Evolutionary conservation across 208 protist genomes (phyloP).

Genomic region (Acanthamoeba lenticulata): DNA sequence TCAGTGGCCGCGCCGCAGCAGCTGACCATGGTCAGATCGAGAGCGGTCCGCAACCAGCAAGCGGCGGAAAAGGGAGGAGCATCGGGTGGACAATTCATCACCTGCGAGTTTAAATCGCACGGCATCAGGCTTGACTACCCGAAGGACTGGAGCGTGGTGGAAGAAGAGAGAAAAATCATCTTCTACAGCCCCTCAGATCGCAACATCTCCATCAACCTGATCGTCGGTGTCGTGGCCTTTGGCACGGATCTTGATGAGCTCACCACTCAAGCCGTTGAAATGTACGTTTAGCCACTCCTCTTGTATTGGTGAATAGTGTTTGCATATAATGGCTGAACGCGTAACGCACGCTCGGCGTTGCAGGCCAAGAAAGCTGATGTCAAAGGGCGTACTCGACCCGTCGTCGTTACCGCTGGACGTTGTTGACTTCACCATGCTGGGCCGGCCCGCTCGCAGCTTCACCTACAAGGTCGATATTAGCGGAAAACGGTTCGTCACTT

Average conservation of each 20-base stretch:
- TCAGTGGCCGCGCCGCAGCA: background rate
- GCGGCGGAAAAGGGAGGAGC: background rate
- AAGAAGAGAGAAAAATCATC: background rate
- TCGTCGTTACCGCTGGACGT: constrained; percentile 20
- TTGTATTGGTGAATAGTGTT: background rate
- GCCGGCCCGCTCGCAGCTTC: background rate
- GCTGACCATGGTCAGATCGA: constrained; percentile 20
- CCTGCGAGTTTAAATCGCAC: background rate
- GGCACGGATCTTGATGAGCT: constrained; percentile 8
- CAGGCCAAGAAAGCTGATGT: constrained; percentile 17
- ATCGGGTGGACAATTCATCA: background rate
- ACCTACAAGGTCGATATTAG: constrained; percentile 9
- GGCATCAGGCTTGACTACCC: background rate
- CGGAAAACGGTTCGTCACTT: background rate
- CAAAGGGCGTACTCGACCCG: background rate
- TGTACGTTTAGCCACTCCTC: background rate
- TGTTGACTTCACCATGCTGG: background rate
- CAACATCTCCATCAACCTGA: constrained; percentile 43
- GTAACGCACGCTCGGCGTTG: too few relatives aligned
- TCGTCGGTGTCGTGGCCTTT: background rate
- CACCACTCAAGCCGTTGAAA: background rate
- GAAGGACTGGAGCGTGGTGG: constrained; percentile 31
- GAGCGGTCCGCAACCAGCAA: background rate
- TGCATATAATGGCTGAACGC: too few relatives aligned
- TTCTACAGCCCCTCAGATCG: background rate